Base-by-base conservation (phyloP, 164 flowering plant species). In the Stephania yunnanensis region DNA sequence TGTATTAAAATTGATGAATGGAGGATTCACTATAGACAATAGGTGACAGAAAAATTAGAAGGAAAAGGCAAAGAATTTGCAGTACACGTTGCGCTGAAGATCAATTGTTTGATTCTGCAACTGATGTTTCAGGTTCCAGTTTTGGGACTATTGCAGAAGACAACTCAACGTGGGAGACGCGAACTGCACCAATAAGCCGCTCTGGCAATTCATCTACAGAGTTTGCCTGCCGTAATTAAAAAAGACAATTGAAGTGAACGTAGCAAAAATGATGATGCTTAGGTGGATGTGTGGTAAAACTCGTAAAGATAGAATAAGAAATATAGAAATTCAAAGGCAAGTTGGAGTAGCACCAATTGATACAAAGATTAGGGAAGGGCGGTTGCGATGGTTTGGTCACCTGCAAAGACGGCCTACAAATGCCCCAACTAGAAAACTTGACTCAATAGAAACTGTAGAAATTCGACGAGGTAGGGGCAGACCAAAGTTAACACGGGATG, bases 141-240 rank as follows among this genome's bases (percentile, higher is more conserved):
- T 82, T 83, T 10, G 99, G 97, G 29, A 87, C 91, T 64, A 88
- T 81, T 20, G 99, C 99, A n/a, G 98, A 90, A 48, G 87, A 82
- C 45, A 96, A 83, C 81, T 96, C 93, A 48, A 96, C 75, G 76
- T 96, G 99, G 66, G 97, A 91, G 69, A 87, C 97, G 46, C 99
- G 93, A 53, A 94, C 90, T 0, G 97, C 99, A 22, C 99, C 97
- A 71, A 96, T 86, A 71, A 96, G 86, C 81, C 89, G 84, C 84
- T 96, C 99, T 20, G 99, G 99, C 79, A 96, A 82, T 81, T 96
- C 99, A 69, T 91, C 97, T 6, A 77, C 66, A 4, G 89, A 88
- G 81, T 90, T 89, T 74, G 91, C 99, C 99, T 96, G 87, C 42
- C 20, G 52, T 73, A 30, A 61, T 52, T 25, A 25, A 25, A 73